Evolutionary conservation across 352 stramenopile genomes (phyloP).

Genomic region (Phytopythium ostracodes): DNA sequence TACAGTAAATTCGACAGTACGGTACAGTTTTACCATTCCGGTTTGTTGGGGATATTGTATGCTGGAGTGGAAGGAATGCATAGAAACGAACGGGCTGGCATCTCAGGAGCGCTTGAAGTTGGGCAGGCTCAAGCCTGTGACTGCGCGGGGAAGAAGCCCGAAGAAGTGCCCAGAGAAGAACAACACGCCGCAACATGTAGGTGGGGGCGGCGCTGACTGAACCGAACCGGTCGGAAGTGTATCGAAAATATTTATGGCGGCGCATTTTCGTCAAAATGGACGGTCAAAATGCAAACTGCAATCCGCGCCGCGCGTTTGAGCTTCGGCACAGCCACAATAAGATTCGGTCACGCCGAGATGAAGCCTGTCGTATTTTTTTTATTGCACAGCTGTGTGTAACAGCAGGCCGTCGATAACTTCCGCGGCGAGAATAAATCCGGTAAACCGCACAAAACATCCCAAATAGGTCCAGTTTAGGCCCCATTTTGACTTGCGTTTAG

Average conservation of each 20-base stretch:
- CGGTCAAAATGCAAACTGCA: neutral
- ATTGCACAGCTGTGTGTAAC: neutral
- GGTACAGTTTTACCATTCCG: too few species aligned
- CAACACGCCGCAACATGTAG: too few species aligned
- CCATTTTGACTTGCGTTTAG: neutral
- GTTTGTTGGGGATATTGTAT: neutral
- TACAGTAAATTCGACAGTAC: too few species aligned
- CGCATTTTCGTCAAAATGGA: neutral
- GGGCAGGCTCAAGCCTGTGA: neutral
- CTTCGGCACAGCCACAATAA: neutral
- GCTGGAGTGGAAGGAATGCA: neutral
- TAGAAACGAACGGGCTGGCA: neutral
- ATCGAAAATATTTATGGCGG: too few species aligned
- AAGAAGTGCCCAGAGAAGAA: neutral
- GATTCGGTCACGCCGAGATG: neutral
- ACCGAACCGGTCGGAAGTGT: neutral
- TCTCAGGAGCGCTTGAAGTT: slow-evolving; percentile 1
- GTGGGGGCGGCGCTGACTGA: too few species aligned
- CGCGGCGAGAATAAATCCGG: too few species aligned
- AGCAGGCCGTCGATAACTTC: too few species aligned
- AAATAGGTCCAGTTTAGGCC: neutral
- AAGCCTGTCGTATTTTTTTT: too few species aligned
- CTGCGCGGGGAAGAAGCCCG: neutral
- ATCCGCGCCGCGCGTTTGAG: neutral
- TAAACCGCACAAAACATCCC: neutral